Evolutionary conservation across 2,329 filamentous ascomycete genomes (phyloP), one percentile per base, ranked within the genome.

Genomic region (Trichoderma brevicompactum): DNA sequence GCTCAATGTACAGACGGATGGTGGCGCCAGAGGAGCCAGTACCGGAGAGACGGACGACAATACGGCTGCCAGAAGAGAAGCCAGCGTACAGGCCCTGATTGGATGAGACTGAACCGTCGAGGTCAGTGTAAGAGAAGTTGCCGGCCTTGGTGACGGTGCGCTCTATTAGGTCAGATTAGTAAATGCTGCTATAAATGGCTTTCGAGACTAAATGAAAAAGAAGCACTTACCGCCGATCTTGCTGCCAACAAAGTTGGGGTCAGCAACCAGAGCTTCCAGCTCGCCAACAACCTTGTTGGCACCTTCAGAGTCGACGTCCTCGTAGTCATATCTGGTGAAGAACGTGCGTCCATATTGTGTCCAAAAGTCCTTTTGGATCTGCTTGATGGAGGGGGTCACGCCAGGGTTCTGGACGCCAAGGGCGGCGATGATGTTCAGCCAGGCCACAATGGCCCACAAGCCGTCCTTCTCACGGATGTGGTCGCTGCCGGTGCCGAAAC

Each of bases 381-480:
- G 90, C 75, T 91, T 91, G 80, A 99, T 98, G 81, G 92, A 96
- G 58, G 94, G 94, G 3, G 90, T 92, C 71, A 91, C 89, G 66
- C 83, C 88, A 19, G 91, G 87, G 74, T 90, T 90, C 77, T 92
- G 85, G 77, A 95, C 89, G 69, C 94, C 94, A 54, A 98, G 88
- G 70, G 92, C 94, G 68, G 95, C 95, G 73, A 99, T 96, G 79
- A 99, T 97, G 84, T 99, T 99, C 73, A 99, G 83, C 95, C 95
- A 99, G 38, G 95, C 95, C 62, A 97, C 91, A 68, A 99, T 87
- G 67, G 95, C 95, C 95, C 95, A 99, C 48, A 99, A 86, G 68
- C 95, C 95, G 75, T 99, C 95, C 87, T 99, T 99, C 83, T 99
- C 95, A 72, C 95, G 92, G 75, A 99, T 97, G 80, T 99, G 95